Conservation (phyloP, 2,329 filamentous ascomycete species). For the Pseudopithomyces chartarum region DNA sequence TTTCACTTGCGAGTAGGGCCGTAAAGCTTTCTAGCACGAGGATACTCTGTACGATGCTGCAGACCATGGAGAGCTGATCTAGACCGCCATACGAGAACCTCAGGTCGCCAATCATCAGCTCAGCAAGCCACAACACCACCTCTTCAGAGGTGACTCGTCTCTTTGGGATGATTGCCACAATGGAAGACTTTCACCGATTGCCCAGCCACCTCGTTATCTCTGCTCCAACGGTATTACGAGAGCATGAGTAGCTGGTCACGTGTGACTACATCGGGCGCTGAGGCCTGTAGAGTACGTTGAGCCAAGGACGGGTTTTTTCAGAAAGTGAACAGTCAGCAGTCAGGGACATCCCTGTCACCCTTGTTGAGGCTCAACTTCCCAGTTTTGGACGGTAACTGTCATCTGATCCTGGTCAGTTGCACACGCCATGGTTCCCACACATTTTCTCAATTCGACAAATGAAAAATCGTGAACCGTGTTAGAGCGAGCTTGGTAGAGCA, state of each 20-base stretch:
- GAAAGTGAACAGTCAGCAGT: neutral
- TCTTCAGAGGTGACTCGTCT: too few species aligned
- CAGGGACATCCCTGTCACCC: neutral
- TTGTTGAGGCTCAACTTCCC: neutral
- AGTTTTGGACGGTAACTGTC: neutral
- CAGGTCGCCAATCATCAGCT: too few species aligned
- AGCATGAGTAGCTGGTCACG: constrained; percentile 5
- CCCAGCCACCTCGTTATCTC: neutral
- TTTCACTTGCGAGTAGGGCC: too few species aligned
- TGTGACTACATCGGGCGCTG: neutral
- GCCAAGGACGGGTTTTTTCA: neutral
- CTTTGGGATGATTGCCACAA: too few species aligned
- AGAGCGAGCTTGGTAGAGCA: too few species aligned
- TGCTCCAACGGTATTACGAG: neutral
- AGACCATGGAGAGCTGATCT: too few species aligned
- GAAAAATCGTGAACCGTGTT: too few species aligned
- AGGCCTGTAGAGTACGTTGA: neutral
- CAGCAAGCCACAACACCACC: too few species aligned
- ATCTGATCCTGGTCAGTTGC: neutral
- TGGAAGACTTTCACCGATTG: neutral
- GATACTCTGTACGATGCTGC: too few species aligned
- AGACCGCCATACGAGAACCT: too few species aligned
- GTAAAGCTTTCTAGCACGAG: too few species aligned
- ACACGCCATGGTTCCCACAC: neutral
- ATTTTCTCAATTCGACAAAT: neutral